These are phyloP conservation scores for Cryptococcus depauperatus DNA, from an alignment of 1,284 basidiomycete species.

Conservation along the genomic window DNA sequence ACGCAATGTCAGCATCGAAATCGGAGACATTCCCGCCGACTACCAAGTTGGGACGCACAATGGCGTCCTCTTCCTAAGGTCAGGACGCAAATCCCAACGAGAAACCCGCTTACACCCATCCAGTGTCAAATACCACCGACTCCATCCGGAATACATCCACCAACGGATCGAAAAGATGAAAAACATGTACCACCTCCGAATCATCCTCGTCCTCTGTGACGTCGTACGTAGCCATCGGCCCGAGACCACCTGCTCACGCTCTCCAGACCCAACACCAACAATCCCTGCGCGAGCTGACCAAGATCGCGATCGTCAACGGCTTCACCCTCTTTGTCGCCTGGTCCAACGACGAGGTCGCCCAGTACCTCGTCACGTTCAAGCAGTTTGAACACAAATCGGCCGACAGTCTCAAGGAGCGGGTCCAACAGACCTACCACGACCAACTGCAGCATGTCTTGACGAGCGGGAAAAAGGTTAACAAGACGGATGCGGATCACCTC, in stretches of 20 bases:
- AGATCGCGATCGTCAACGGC: constrained; percentile 84
- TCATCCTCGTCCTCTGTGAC: constrained; percentile 88
- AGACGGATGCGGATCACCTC: constrained; percentile 91
- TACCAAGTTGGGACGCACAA: constrained; percentile 94
- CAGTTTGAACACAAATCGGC: constrained; percentile 89
- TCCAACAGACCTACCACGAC: constrained; percentile 78
- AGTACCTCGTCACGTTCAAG: constrained; percentile 86
- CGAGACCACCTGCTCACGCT: neutral
- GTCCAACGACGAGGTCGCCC: constrained; percentile 82
- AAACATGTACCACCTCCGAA: constrained; percentile 68
- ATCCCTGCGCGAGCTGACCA: constrained; percentile 84
- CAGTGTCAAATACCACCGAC: constrained; percentile 86
- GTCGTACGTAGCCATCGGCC: constrained; percentile 56
- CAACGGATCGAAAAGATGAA: constrained; percentile 79
- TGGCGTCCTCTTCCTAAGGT: constrained; percentile 87
- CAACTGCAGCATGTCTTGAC: constrained; percentile 80
- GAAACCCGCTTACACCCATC: neutral
- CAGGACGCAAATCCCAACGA: constrained; percentile 7
- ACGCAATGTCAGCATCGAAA: constrained; percentile 84
- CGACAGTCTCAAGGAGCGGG: constrained; percentile 84
- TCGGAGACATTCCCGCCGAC: constrained; percentile 86
- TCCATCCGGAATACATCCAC: constrained; percentile 98
- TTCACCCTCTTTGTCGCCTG: constrained; percentile 88
- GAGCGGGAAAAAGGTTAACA: constrained; percentile 86
- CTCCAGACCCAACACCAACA: constrained; percentile 80